Conservation (phyloP, 2,329 filamentous ascomycete genomes). For the Scytalidium lignicola region DNA sequence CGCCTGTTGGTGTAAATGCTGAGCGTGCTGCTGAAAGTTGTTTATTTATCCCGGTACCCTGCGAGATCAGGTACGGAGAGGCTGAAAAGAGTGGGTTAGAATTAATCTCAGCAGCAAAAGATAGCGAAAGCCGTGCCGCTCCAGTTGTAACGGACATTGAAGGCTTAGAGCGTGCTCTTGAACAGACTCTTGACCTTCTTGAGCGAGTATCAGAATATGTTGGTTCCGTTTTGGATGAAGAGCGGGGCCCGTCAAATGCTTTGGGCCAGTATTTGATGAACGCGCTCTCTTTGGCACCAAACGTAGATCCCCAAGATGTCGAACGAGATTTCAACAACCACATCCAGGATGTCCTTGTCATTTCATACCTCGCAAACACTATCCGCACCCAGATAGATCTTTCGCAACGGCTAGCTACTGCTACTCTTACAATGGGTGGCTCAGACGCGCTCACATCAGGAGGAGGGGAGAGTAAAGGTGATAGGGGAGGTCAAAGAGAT, state of each 20-base stretch:
- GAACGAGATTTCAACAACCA: constrained; percentile 99
- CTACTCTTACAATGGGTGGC: constrained; percentile 56
- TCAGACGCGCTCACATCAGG: constrained; percentile 33
- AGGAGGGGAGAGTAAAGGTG: constrained; percentile 37
- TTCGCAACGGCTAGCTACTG: constrained; percentile 88
- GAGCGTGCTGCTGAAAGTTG: constrained; percentile 95
- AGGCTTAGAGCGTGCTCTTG: constrained; percentile 75
- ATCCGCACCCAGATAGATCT: constrained; percentile 99
- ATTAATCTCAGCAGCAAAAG: constrained; percentile 76
- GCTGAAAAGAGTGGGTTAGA: constrained; percentile 73
- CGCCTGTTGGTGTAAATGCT: constrained; percentile 88
- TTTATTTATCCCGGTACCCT: constrained; percentile 94
- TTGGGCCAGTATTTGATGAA: constrained; percentile 95
- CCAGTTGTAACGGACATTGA: constrained; percentile 84
- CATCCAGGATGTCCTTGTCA: constrained; percentile 96
- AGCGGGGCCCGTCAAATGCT: constrained; percentile 81
- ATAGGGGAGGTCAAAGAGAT: constrained; percentile 38
- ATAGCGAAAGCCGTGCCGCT: constrained; percentile 68
- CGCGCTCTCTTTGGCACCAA: constrained; percentile 85
- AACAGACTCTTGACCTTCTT: constrained; percentile 83
- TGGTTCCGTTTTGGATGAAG: constrained; percentile 89
- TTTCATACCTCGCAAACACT: constrained; percentile 97
- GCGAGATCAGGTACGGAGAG: constrained; percentile 87
- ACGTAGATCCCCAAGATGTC: constrained; percentile 85
- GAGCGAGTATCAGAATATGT: constrained; percentile 91